Evolutionary conservation across 2,329 filamentous ascomycete genomes (phyloP).

Genomic region (Gremmenia infestans): DNA sequence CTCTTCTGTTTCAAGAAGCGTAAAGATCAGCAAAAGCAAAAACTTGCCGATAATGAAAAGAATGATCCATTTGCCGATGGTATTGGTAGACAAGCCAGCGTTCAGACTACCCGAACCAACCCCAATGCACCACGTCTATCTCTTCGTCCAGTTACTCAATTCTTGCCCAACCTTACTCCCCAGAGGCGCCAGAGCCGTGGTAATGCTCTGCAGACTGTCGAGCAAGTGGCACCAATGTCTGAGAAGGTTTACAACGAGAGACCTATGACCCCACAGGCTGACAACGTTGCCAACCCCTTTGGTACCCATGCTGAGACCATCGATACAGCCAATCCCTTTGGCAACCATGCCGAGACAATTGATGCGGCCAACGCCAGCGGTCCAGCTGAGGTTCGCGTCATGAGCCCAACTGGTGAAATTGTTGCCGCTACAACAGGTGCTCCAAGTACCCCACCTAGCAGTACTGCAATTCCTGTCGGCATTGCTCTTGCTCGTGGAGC

Average conservation of each 20-base stretch:
- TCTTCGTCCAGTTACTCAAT: conserved; percentile 76
- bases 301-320: too few species aligned
- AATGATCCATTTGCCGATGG: conserved; percentile 8
- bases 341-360: conserved; percentile 50
- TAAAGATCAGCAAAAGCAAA: conserved; percentile 69
- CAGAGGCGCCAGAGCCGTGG: conserved; percentile 49
- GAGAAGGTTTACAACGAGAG: conserved; percentile 24
- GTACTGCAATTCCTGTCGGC: conserved; percentile 6
- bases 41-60: conserved; percentile 24
- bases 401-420: conserved; percentile 35
- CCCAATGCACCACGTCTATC: conserved; percentile 73
- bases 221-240: conserved; percentile 24
- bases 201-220: conserved; percentile 36
- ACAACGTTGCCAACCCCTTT: conserved; percentile 57
- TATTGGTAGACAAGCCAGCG: neutral
- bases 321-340: conserved; percentile 42
- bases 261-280: conserved; percentile 39
- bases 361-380: conserved; percentile 38
- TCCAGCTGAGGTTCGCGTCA: conserved; percentile 37
- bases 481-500: conserved; percentile 42
- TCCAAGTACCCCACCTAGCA: neutral
- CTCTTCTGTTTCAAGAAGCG: conserved; percentile 67
- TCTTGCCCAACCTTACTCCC: conserved; percentile 60
- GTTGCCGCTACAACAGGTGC: conserved; percentile 22
- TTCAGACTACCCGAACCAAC: conserved; percentile 18